A percentile compares a stretch with the other conserved stretches of the same genome.
phyloP scores from a whole-genome alignment of 805 yeast genomes.

The Metschnikowia matae region DNA sequence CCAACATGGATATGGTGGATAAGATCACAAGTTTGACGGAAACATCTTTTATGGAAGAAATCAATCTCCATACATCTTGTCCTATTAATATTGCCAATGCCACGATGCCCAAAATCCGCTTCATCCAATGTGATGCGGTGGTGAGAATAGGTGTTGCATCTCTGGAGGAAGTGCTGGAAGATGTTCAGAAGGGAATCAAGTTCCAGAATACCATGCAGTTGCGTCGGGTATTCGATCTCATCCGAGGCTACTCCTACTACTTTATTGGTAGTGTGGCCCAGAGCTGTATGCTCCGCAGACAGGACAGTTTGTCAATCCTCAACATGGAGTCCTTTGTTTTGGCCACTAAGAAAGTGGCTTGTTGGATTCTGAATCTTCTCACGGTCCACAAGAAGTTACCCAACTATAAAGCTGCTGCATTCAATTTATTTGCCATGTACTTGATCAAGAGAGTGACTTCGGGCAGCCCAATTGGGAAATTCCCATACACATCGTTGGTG shows the following conservation, averaged over 20 bases:
- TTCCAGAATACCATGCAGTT: constrained; percentile 59
- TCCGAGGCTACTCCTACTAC: constrained; percentile 1
- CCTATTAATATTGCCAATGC: not conserved
- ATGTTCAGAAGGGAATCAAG: constrained; percentile 43
- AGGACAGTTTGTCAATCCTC: constrained; percentile 29
- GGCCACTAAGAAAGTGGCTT: constrained; percentile 33
- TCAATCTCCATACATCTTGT: constrained; percentile 39
- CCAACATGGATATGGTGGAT: constrained; percentile 25
- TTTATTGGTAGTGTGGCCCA: constrained; percentile 30
- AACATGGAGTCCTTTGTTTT: constrained; percentile 24
- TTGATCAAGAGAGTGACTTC: constrained; percentile 26
- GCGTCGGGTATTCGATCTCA: constrained; percentile 23
- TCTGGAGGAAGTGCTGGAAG: not conserved
- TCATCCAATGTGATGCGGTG: not conserved
- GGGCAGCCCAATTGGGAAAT: constrained; percentile 22
- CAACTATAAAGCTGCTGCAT: constrained; percentile 21
- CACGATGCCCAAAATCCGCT: not conserved
- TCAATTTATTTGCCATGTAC: constrained; percentile 33
- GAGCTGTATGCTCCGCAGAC: constrained; percentile 46
- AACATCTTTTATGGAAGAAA: constrained; percentile 56
- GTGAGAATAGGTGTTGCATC: not conserved
- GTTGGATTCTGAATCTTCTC: constrained; percentile 25
- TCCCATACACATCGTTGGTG: constrained; percentile 30
- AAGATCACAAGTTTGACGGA: constrained; percentile 45
- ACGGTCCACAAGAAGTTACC: constrained; percentile 12